These are phyloP conservation scores for Chrysophaeum taylorii DNA, from an alignment of 352 stramenopile genomes.

Conservation along the genomic window DNA sequence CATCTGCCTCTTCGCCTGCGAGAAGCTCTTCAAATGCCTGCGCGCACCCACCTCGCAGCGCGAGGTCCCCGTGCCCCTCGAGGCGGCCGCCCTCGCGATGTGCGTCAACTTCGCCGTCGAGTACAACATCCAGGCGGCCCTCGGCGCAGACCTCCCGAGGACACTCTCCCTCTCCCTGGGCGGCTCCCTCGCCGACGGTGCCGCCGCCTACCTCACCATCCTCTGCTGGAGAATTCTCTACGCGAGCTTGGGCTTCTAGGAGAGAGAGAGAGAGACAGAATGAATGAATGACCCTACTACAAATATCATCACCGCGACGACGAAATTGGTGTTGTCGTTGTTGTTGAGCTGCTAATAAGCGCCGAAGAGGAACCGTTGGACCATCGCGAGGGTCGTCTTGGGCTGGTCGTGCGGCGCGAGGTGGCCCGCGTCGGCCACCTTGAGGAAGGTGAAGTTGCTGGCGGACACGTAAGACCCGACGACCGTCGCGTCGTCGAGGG, in stretches of 20 bases:
- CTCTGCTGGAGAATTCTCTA: not conserved
- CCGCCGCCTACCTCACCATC: constrained; percentile 1
- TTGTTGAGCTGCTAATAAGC: constrained; percentile 1
- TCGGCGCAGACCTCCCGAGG: not conserved
- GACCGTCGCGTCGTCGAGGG: constrained; percentile 50
- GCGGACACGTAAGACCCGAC: constrained; percentile 52
- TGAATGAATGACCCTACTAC: no score
- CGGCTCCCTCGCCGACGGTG: not conserved
- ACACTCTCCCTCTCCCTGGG: not conserved
- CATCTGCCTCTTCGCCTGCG: not conserved
- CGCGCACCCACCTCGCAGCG: not conserved
- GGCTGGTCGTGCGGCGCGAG: constrained; percentile 73
- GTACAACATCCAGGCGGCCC: not conserved
- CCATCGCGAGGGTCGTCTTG: constrained; percentile 58
- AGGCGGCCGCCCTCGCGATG: not conserved
- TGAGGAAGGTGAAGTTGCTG: constrained; percentile 59
- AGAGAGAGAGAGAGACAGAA: no score
- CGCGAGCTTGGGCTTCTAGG: no score
- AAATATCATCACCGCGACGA: no score
- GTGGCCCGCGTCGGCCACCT: constrained; percentile 69
- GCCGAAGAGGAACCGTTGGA: constrained; percentile 56
- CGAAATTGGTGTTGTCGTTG: constrained; percentile 13
- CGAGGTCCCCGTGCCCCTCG: constrained; percentile 10
- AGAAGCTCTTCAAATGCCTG: constrained; percentile 2
- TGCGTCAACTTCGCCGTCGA: not conserved